Evolutionary conservation across 1,139 yeast species (phyloP), one percentile per base, ranked within the genome.

Genomic region (Pichia sp.): DNA sequence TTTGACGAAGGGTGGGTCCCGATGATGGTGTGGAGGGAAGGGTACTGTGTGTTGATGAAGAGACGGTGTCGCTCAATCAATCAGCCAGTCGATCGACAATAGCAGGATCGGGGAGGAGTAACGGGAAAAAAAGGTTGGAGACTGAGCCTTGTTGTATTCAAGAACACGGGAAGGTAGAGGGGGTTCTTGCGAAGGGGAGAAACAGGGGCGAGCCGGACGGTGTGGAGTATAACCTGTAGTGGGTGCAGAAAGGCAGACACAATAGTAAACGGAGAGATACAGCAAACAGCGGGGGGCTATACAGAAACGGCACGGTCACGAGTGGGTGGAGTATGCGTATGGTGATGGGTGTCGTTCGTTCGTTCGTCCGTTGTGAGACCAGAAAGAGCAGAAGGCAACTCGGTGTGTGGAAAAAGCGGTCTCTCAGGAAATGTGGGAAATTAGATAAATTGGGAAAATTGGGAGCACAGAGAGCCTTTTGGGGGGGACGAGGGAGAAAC

Each of bases 331-430:
- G 37, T 12, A 13, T 34, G 37, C 37, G 37, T 34, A 34, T 34
- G 37, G 37, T 34, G 37, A 34, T 34, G 37, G 37, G 37, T 34
- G 37, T 34, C 37, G 37, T 34, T 34, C 37, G 37, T 34, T 34
- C 37, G 37, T 34, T 16, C 37, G 37, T 34, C n/a, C 37, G 18
- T 25, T 25, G 28, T 25, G 37, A 13, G 37, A 34, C 37, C 19
- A 34, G 37, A 34, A 34, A 13, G 18, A 34, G 37, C 37, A 34
- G 37, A 34, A 34, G 37, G 37, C 37, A 34, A 34, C 37, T n/a
- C 37, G 37, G 18, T 18, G 37, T 6, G 18, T 34, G 37, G 37
- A 34, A 34, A 13, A 34, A 34, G 37, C 37, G 37, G 37, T 34
- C 37, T 34, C 37, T 16, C 37, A 34, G 37, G 9, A 34, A 34